Evolutionary conservation across 208 protist genomes (phyloP), one percentile per base, ranked within the genome.

Genomic region (Vickermania ingenoplastis): DNA sequence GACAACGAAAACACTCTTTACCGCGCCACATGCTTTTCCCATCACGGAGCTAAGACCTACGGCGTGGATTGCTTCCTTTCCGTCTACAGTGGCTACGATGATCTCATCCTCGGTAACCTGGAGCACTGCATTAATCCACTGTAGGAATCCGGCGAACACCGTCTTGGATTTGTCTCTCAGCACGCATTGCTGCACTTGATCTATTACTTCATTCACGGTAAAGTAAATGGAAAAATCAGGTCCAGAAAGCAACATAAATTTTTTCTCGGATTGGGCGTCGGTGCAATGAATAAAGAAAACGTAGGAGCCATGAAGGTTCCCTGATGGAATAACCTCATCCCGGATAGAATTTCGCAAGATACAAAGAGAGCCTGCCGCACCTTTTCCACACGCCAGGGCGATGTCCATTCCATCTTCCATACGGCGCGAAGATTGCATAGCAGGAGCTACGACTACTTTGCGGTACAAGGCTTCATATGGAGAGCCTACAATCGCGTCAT

Each of bases 51-150:
- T n/a, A 28, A 84, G 66, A 41, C 30, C 23, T 30, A 69, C 59
- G 31, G 58, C 55, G n/a, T 75, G 68, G 26, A 75, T 54, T 31
- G 66, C 63, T 0, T 66, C 68, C 61, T 67, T 80, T 3, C 81
- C 85, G 53, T 95, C 81, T 3, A 51, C 22, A 0, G 89, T 83
- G 29, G 83, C 61, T 17, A 92, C 63, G 13, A 75, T 69, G 26
- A 87, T 41, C 59, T 95, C 80, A 41, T 59, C 63, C 31, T 85
- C 84, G 2, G 85, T 91, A 1, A 95, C 71, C 57, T 95, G 89
- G 25, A 95, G 57, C 7, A 95, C 61, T 1, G 75, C 79, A 13
- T 59, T 41, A 2, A 76, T 49, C 73, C 69, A 82, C 41, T 68
- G 52, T 23, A 89, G 31, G 23, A 71, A 51, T 1, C 67, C 63